Evolutionary conservation across 164 flowering plant species (phyloP).

Genomic region (Akebia trifoliata): DNA sequence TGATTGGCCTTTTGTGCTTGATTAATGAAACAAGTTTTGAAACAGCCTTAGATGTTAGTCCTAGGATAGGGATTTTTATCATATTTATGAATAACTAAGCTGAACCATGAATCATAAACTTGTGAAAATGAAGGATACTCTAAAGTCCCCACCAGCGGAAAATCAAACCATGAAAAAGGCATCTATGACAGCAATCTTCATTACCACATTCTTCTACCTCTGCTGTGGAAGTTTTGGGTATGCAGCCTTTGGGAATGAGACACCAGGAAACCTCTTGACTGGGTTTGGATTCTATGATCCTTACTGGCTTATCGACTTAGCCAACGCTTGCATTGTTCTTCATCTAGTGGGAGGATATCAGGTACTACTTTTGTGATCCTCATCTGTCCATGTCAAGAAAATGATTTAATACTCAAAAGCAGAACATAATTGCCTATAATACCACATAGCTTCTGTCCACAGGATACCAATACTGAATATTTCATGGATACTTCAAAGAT

Average conservation of each 20-base stretch:
- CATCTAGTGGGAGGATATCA: slow-evolving; percentile 78
- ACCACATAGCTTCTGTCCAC: no score
- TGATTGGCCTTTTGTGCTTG: slow-evolving; percentile 6
- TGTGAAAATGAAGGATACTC: slow-evolving; percentile 47
- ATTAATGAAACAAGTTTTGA: not conserved
- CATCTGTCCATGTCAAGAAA: not conserved
- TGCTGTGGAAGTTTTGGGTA: slow-evolving; percentile 77
- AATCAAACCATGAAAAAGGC: slow-evolving; percentile 67
- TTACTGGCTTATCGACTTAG: slow-evolving; percentile 60
- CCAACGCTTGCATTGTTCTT: slow-evolving; percentile 60
- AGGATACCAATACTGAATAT: no score
- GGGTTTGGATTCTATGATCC: slow-evolving; percentile 69
- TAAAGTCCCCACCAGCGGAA: slow-evolving; percentile 66
- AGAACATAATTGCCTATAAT: no score
- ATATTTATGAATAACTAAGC: slow-evolving; percentile 3
- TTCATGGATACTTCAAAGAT: no score
- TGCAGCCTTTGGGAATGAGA: slow-evolving; percentile 58
- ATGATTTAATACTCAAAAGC: no score
- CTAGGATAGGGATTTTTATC: not conserved
- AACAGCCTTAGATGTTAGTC: not conserved
- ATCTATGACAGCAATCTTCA: slow-evolving; percentile 37
- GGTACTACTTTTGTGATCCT: slow-evolving; percentile 23
- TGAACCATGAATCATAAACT: not conserved
- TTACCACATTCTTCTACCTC: slow-evolving; percentile 68
- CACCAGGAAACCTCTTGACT: slow-evolving; percentile 70